These are phyloP conservation scores for Naematelia aurantialba DNA, from an alignment of 768 basidiomycete species.

Conservation along the genomic window DNA sequence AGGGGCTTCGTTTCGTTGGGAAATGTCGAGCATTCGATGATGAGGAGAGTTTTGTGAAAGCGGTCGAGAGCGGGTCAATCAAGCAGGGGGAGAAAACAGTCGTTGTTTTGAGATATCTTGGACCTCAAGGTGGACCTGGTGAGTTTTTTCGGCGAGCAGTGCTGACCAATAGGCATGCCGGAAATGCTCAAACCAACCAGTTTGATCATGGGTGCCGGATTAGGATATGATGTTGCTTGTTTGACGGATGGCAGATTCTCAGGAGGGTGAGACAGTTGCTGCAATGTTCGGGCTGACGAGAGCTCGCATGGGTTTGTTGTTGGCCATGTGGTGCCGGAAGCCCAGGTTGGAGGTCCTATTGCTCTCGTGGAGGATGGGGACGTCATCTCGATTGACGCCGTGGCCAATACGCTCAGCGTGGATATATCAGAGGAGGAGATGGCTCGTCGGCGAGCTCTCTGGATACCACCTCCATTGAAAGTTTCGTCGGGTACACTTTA, in stretches of 20 bases:
- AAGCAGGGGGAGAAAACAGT: conserved; percentile 96
- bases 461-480: conserved; percentile 82
- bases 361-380: conserved; percentile 86
- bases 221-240: conserved; percentile 93
- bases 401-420: conserved; percentile 45
- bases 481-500: conserved; percentile 49
- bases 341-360: conserved; percentile 89
- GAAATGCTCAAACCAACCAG: conserved; percentile 99
- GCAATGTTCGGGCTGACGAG: conserved; percentile 13
- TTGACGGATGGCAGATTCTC: conserved; percentile 97
- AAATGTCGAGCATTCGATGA: conserved; percentile 89
- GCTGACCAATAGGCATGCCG: conserved; percentile 64
- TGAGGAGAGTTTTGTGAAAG: conserved; percentile 80
- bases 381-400: conserved; percentile 49
- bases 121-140: conserved; percentile 89
- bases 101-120: conserved; percentile 89
- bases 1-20: conserved; percentile 78
- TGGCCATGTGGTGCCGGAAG: conserved; percentile 88
- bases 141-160: background rate
- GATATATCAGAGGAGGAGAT: conserved; percentile 76
- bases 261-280: conserved; percentile 68
- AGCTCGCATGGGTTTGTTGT: conserved; percentile 96
- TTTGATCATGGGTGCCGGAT: conserved; percentile 96
- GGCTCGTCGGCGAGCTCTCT: conserved; percentile 63
- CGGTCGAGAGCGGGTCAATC: conserved; percentile 81